Evolutionary conservation across 192 early-diverging fungal species (phyloP), one percentile per base, ranked within the genome.

Genomic region (Entomortierella lignicola): DNA sequence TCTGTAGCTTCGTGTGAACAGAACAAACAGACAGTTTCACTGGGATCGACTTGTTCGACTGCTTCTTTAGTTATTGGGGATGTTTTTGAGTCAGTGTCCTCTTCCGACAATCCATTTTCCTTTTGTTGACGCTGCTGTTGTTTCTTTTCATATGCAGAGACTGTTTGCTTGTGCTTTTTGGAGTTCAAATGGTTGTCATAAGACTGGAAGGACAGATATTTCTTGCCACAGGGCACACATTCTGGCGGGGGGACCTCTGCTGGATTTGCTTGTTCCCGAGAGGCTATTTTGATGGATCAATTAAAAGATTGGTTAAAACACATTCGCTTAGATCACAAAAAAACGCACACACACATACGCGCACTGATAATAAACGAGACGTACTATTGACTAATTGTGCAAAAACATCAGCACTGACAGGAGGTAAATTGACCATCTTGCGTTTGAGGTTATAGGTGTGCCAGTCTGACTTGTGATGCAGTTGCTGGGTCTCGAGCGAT

Each of bases 401-500:
- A 90, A 98, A 99, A 56, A 88, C 89, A 54, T 96, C 95, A 15
- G 86, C 84, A 0, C 91, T 79, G 23, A 99, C 91, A 20, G 96
- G 92, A 0, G 94, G 94, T 13, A 99, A 84, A n/a, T 90, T 91
- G 20, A 93, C 96, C 26, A 99, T 94, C 77, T 98, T 97, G 71
- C 97, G 91, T 85, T 99, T 99, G n/a, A 99, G 85, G 83, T 99
- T 99, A 87, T 99, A 99, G n/a, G 97, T 87, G 72, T 99, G 98
- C 97, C 98, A 99, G 86, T 99, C 96, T 37, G 93, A 92, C 37
- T 91, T 88, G 84, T 97, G 97, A 84, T 99, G 98, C 17, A 88
- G 86, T 30, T 97, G 86, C 85, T 99, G 98, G 69, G 88, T 82
- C 47, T 97, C 95, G 23, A 94, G 89, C 11, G 92, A 88, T 55